These are phyloP conservation scores for Candida wancherniae DNA, from an alignment of 805 yeast genomes.

Conservation along the genomic window DNA sequence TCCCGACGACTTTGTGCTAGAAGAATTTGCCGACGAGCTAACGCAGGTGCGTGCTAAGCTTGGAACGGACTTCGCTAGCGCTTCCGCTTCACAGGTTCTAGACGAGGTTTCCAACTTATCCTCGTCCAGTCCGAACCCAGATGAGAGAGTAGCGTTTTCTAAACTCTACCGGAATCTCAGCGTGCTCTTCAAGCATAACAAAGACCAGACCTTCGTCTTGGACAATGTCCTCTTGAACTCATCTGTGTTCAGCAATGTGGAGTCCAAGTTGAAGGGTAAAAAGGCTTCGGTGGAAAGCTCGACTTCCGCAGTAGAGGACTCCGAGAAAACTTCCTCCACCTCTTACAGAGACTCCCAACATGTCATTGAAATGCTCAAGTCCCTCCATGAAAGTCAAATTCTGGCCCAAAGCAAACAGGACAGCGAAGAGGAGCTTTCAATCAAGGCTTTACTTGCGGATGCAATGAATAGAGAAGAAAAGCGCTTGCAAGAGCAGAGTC, in stretches of 20 bases:
- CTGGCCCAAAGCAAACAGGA: no score
- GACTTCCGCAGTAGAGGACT: no score
- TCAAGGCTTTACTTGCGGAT: conserved; percentile 21
- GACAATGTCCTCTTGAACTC: conserved; percentile 30
- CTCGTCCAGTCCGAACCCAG: conserved; percentile 1
- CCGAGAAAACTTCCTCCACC: no score
- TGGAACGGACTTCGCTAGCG: conserved; percentile 16
- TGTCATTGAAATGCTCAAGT: no score
- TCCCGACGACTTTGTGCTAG: conserved; percentile 31
- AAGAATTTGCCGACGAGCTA: conserved; percentile 31
- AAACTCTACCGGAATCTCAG: conserved; percentile 30
- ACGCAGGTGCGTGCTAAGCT: conserved; percentile 19
- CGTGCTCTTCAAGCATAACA: conserved; percentile 30
- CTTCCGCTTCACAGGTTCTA: conserved; percentile 14
- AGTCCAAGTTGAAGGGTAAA: conserved; percentile 5
- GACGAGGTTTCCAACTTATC: conserved; percentile 13
- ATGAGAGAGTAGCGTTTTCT: conserved; percentile 19
- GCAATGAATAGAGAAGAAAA: conserved; percentile 20
- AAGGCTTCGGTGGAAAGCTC: not conserved
- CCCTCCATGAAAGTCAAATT: no score
- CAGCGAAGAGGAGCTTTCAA: conserved; percentile 12
- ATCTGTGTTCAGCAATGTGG: conserved; percentile 24
- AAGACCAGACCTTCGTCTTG: conserved; percentile 28
- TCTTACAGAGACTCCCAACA: no score
- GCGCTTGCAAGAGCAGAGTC: conserved; percentile 5